Conservation (phyloP, 768 basidiomycete genomes). For the Leccinum pellstonianum region DNA sequence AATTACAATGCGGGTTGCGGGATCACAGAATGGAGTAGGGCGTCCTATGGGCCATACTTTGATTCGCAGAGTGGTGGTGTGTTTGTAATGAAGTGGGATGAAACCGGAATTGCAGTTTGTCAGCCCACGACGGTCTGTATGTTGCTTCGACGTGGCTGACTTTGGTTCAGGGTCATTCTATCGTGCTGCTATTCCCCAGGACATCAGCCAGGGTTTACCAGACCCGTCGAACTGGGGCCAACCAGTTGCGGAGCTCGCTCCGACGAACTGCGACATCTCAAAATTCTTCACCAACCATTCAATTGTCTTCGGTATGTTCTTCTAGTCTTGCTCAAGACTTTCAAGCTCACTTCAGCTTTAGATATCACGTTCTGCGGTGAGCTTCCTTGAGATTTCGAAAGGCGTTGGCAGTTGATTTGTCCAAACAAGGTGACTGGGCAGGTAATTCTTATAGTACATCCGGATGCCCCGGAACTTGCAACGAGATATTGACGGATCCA, state of each 20-base stretch:
- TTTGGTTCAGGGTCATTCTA: constrained; percentile 70
- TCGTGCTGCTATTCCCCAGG: constrained; percentile 69
- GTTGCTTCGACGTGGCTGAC: constrained; percentile 2
- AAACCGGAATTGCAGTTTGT: constrained; percentile 74
- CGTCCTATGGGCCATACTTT: constrained; percentile 82
- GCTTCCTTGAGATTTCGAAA: constrained; percentile 14
- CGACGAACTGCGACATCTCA: constrained; percentile 54
- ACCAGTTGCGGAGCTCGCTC: constrained; percentile 60
- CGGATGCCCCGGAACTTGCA: constrained; percentile 74
- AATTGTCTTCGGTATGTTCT: constrained; percentile 66
- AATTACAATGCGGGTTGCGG: constrained; percentile 73
- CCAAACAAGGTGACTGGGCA: constrained; percentile 70
- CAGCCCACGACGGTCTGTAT: constrained; percentile 24
- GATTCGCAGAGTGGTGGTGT: constrained; percentile 80
- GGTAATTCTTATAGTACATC: constrained; percentile 76
- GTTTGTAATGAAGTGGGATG: constrained; percentile 90
- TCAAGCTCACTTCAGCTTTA: constrained; percentile 31
- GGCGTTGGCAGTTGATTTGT: constrained; percentile 7
- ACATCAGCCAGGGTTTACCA: constrained; percentile 60
- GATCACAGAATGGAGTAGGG: constrained; percentile 73
- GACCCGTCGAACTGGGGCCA: constrained; percentile 66
- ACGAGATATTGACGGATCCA: constrained; percentile 61
- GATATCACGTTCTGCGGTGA: constrained; percentile 83
- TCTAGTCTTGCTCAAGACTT: not conserved
- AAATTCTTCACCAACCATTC: constrained; percentile 67